These are phyloP conservation scores for Tephrocybe sp. DNA, from an alignment of 768 basidiomycete genomes.

Conservation along the genomic window DNA sequence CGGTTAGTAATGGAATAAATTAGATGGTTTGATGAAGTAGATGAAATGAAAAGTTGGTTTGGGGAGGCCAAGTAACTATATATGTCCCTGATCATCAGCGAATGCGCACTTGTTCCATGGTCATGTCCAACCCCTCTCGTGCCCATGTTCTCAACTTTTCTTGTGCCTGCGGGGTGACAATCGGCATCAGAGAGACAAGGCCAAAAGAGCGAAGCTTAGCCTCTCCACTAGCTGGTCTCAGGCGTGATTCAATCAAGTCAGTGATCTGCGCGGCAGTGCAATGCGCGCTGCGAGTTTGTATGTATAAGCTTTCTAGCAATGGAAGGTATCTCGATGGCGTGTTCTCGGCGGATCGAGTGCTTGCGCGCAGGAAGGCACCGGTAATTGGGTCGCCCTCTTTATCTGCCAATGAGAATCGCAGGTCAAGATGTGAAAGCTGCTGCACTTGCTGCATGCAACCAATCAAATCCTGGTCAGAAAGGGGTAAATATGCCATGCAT, in stretches of 20 bases:
- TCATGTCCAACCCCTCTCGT: constrained; percentile 24
- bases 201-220: constrained; percentile 23
- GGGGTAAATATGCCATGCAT: constrained; percentile 35
- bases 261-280: constrained; percentile 24
- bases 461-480: constrained; percentile 30
- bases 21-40: too few relatives aligned
- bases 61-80: not conserved
- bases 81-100: not conserved
- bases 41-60: too few relatives aligned
- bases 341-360: constrained; percentile 9
- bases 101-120: constrained; percentile 2
- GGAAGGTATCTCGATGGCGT: constrained; percentile 19
- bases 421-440: constrained; percentile 25
- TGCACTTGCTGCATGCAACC: constrained; percentile 29
- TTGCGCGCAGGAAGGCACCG: constrained; percentile 26
- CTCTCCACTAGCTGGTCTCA: constrained; percentile 13
- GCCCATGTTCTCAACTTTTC: constrained; percentile 20
- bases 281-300: constrained; percentile 33
- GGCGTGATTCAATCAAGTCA: constrained; percentile 32
- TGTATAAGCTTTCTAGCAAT: constrained; percentile 20
- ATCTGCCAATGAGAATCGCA: constrained; percentile 33
- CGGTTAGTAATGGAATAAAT: too few relatives aligned
- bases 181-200: constrained; percentile 27
- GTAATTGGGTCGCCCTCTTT: constrained; percentile 34
- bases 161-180: constrained; percentile 17